A percentile compares a stretch with the other conserved stretches of the same genome.
Evolutionary conservation across 2,329 filamentous ascomycete species (phyloP).

Genomic region (Fusarium nematophilum): DNA sequence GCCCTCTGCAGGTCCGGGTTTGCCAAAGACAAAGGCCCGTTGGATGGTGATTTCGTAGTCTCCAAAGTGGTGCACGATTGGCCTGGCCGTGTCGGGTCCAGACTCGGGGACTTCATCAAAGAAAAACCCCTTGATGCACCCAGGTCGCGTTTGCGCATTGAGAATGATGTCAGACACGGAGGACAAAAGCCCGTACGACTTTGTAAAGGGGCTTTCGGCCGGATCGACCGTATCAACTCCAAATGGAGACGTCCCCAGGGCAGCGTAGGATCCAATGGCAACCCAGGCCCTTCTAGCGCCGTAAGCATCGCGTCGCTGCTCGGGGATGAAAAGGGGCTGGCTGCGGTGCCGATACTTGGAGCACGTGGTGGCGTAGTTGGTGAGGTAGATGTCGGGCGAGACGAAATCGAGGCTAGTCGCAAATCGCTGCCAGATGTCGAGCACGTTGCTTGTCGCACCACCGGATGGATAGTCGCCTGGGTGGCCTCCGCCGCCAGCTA

Average conservation of each 20-base stretch:
- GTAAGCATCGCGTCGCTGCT: conserved; percentile 58
- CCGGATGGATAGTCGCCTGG: conserved; percentile 48
- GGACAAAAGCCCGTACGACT: conserved; percentile 6
- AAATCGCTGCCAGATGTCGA: conserved; percentile 50
- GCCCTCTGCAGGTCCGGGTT: conserved; percentile 42
- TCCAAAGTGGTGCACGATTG: neutral
- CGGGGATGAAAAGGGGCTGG: conserved; percentile 60
- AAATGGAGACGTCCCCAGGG: conserved; percentile 19
- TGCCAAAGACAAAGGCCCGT: conserved; percentile 48
- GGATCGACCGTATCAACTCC: conserved; percentile 24
- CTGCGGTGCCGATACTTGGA: conserved; percentile 52
- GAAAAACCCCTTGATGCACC: conserved; percentile 10
- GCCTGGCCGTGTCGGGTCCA: neutral
- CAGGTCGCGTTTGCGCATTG: neutral
- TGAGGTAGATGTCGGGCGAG: conserved; percentile 50
- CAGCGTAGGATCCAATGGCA: conserved; percentile 26
- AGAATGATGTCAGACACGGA: conserved; percentile 13
- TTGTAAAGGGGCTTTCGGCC: neutral
- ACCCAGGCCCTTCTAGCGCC: conserved; percentile 54
- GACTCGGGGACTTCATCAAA: conserved; percentile 16
- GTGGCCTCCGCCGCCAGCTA: conserved; percentile 42
- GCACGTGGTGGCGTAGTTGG: conserved; percentile 47
- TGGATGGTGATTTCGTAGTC: conserved; percentile 46
- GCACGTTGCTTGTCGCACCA: conserved; percentile 36
- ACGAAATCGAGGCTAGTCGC: conserved; percentile 55